These are phyloP conservation scores for Fusarium armeniacum DNA, from an alignment of 2,329 filamentous ascomycete genomes.

Conservation along the genomic window DNA sequence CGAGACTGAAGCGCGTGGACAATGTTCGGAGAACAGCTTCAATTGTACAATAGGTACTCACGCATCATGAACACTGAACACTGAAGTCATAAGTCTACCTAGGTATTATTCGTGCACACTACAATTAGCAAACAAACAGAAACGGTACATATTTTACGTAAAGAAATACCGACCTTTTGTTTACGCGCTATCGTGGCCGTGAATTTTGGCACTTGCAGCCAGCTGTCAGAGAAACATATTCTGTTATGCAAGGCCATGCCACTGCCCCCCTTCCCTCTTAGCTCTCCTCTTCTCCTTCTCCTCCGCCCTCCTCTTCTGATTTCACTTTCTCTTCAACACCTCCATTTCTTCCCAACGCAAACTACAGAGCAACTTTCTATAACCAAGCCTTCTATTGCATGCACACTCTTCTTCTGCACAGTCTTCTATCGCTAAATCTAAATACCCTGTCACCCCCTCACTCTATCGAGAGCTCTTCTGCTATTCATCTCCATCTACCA, in stretches of 20 bases:
- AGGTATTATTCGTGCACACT: not conserved
- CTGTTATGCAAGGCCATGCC: not conserved
- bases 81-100: too few relatives aligned
- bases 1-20: not conserved
- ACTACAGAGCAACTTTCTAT: not conserved
- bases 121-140: not conserved
- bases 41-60: too few relatives aligned
- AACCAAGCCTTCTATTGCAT: not conserved
- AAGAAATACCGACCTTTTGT: not conserved
- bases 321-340: not conserved
- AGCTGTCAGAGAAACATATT: not conserved
- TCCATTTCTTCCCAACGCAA: not conserved
- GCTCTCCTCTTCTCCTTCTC: not conserved
- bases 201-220: not conserved
- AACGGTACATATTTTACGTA: not conserved
- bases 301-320: not conserved
- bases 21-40: not conserved
- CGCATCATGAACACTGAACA: not conserved
- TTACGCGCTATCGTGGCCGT: not conserved
- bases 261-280: constrained; percentile 6
- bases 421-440: too few relatives aligned
- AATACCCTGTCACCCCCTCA: not conserved
- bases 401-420: not conserved
- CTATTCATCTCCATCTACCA: not conserved
- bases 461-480: not conserved